Evolutionary conservation across 768 basidiomycete genomes (phyloP), one percentile per base, ranked within the genome.

Genomic region (Kwoniella dejecticola): DNA sequence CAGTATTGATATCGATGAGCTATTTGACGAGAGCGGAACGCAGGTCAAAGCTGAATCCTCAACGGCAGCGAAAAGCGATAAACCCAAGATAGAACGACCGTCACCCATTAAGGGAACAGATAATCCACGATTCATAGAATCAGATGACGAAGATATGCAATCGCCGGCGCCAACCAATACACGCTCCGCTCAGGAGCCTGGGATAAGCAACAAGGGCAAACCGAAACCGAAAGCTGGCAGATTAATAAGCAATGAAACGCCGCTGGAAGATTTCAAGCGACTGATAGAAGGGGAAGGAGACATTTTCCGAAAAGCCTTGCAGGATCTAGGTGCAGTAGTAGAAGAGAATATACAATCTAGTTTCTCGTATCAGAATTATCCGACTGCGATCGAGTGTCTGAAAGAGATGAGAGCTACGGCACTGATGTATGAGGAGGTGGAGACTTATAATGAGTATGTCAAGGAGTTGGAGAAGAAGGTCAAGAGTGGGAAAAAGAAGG

Each of bases 341-440:
- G 81, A 82, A 60, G 88, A 91, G 73, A 83, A 91, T 42, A 82
- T 89, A 10, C 76, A 84, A 65, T 82, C 82, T 26, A 89, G 89
- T 36, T 95, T 94, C 79, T 84, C 89, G 40, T 80, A 78, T 36
- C 83, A 85, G 67, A 83, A 91, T 62, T 83, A 82, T 36, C 81
- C 81, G 15, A 88, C 91, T 77, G 83, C 93, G 80, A 47, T 90
- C 26, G 85, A 88, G 40, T 92, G 90, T 75, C 80, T 95, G 83
- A 78, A 80, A 64, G 82, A 75, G 40, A 78, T 95, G 80, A 83
- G 92, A 71, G 82, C 84, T 53, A 84, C 84, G 3, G 88, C 86
- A 24, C 75, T 90, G 65, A 83, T 82, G 38, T 76, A 72, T 62
- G 77, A 78, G 50, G 75, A 77, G 49, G 70, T 68, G 19, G 77